Conservation (phyloP, 768 basidiomycete genomes). For the Suillus discolor region DNA sequence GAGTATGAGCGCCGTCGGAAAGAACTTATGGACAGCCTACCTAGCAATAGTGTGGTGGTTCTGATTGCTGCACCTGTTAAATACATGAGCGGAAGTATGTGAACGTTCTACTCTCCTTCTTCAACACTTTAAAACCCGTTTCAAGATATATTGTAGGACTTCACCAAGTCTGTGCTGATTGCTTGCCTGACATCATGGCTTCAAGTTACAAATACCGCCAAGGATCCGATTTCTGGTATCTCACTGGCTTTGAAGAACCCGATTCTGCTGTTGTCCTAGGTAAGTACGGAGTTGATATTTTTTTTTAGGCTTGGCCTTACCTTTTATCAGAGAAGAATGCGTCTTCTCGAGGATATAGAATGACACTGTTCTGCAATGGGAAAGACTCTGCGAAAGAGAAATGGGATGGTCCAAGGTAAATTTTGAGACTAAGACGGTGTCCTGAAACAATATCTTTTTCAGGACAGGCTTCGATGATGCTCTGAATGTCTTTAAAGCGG, state of each 20-base stretch:
- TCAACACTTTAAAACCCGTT: slow-evolving; percentile 17
- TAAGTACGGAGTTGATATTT: slow-evolving; percentile 50
- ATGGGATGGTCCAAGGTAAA: slow-evolving; percentile 86
- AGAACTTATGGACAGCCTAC: slow-evolving; percentile 72
- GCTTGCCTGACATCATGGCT: slow-evolving; percentile 13
- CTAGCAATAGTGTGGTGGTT: slow-evolving; percentile 73
- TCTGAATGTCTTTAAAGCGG: slow-evolving; percentile 71
- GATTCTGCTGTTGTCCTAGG: slow-evolving; percentile 87
- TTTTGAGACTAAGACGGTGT: neutral
- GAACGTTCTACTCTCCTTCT: slow-evolving; percentile 12
- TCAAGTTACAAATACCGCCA: slow-evolving; percentile 93
- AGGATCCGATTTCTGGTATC: slow-evolving; percentile 91
- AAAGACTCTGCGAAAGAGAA: slow-evolving; percentile 77
- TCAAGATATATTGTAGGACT: slow-evolving; percentile 75
- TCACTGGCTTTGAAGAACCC: slow-evolving; percentile 95
- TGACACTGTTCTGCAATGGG: slow-evolving; percentile 82
- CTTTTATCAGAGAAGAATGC: slow-evolving; percentile 63
- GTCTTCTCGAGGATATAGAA: slow-evolving; percentile 74
- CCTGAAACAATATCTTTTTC: slow-evolving; percentile 13
- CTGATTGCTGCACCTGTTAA: slow-evolving; percentile 79
- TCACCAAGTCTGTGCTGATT: slow-evolving; percentile 8
- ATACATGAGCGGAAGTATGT: slow-evolving; percentile 82
- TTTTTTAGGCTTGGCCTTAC: slow-evolving; percentile 10
- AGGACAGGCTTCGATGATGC: slow-evolving; percentile 72
- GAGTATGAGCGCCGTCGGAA: slow-evolving; percentile 79